Conservation (phyloP, 176 grass and related monocot species). For the Oryza glumipatula region DNA sequence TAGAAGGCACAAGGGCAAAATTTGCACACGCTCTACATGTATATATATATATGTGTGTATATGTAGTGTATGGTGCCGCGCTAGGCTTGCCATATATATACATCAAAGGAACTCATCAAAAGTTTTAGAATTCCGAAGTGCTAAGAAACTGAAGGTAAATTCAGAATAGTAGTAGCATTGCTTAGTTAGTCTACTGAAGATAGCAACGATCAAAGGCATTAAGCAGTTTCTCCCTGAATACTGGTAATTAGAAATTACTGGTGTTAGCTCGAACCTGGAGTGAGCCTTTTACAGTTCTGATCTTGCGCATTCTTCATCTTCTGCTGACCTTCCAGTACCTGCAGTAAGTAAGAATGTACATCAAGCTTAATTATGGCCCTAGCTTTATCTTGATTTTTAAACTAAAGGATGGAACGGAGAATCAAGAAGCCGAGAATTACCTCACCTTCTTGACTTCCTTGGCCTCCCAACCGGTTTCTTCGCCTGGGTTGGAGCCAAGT, state of each 20-base stretch:
- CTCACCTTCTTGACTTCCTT: conserved; percentile 31
- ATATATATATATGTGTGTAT: no score
- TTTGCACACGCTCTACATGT: no score
- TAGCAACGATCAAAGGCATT: neutral
- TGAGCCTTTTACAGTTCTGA: neutral
- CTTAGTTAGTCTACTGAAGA: neutral
- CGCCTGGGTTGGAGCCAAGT: neutral
- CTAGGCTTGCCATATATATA: no score
- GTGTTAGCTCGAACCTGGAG: neutral
- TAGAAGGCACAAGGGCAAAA: neutral
- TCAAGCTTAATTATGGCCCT: neutral
- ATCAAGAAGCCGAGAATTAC: neutral
- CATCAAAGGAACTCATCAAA: neutral
- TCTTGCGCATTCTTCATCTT: neutral
- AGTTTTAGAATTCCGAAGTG: neutral
- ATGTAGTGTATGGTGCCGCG: no score
- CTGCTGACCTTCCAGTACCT: neutral
- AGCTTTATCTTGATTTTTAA: neutral
- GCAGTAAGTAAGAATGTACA: neutral
- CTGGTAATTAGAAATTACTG: neutral
- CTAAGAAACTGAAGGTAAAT: neutral
- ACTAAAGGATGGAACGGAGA: neutral
- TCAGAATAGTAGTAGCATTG: neutral
- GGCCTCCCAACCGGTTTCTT: conserved; percentile 37
- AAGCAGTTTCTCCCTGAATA: neutral